These are phyloP conservation scores for Colletotrichum abscissum DNA, from an alignment of 2,329 filamentous ascomycete species.

Conservation along the genomic window DNA sequence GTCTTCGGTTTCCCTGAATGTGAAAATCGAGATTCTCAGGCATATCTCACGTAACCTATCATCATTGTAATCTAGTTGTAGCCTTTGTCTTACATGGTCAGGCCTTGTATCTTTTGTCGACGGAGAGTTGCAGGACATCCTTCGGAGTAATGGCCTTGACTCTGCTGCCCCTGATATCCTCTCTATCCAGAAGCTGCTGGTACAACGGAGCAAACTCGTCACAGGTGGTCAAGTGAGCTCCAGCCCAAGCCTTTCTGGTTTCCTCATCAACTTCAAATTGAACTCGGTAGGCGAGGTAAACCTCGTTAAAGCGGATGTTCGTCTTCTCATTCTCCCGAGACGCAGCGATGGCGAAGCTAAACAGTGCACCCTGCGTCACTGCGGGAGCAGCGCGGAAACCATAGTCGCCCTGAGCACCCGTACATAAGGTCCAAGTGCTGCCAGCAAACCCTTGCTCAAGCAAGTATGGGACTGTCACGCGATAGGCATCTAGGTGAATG, in stretches of 20 bases:
- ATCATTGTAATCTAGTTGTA: too few species aligned
- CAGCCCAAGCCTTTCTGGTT: background rate
- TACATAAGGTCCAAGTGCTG: constrained; percentile 48
- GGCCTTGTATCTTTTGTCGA: background rate
- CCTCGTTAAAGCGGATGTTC: constrained; percentile 52
- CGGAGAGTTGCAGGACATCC: background rate
- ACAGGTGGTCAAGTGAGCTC: background rate
- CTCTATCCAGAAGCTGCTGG: background rate
- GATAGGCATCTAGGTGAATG: constrained; percentile 43
- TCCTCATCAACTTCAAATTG: constrained; percentile 38
- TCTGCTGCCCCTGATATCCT: background rate
- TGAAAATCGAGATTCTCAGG: too few species aligned
- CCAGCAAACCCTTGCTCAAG: constrained; percentile 37
- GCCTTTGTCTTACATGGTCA: background rate
- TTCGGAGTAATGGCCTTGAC: background rate
- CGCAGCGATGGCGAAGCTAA: constrained; percentile 46
- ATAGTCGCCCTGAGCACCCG: constrained; percentile 43
- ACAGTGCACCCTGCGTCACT: constrained; percentile 50
- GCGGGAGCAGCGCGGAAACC: constrained; percentile 39
- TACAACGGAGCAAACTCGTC: background rate
- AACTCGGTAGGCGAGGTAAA: constrained; percentile 47
- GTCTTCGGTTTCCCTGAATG: too few species aligned
- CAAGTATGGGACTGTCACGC: constrained; percentile 46
- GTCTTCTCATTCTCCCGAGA: constrained; percentile 42
- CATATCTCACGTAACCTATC: too few species aligned